A percentile compares a stretch with the other conserved stretches of the same genome.
phyloP scores from a whole-genome alignment of 768 basidiomycete genomes.

The Tricholoma furcatifolium region DNA sequence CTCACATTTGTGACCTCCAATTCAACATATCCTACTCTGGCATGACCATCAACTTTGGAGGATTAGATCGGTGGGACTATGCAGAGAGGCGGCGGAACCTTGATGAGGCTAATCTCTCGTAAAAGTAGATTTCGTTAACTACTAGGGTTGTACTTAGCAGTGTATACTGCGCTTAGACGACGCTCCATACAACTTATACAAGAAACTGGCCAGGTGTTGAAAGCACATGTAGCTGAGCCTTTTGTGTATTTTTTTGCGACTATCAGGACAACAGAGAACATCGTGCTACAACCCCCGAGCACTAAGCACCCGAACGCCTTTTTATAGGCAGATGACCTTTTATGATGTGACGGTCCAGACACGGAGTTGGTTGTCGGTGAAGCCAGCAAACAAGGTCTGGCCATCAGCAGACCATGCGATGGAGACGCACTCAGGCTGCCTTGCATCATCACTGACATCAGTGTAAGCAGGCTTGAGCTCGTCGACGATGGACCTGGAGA shows the following conservation, averaged over 20 bases:
- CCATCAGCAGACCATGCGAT: slow-evolving; percentile 99
- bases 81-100: slow-evolving; percentile 63
- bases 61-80: slow-evolving; percentile 72
- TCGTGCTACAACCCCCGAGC: slow-evolving; percentile 14
- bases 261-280: slow-evolving; percentile 20
- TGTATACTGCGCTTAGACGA: background rate
- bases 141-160: background rate
- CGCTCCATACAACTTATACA: background rate
- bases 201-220: background rate
- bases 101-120: slow-evolving; percentile 39
- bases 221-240: slow-evolving; percentile 18
- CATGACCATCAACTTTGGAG: slow-evolving; percentile 75
- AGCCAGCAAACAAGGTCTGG: slow-evolving; percentile 95
- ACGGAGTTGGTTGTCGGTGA: slow-evolving; percentile 92
- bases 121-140: background rate
- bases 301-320: slow-evolving; percentile 9
- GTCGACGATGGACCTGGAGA: slow-evolving; percentile 87
- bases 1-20: slow-evolving; percentile 73
- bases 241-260: slow-evolving; percentile 29
- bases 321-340: slow-evolving; percentile 25
- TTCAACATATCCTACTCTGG: slow-evolving; percentile 58
- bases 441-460: slow-evolving; percentile 66
- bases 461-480: slow-evolving; percentile 96
- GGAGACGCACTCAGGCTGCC: slow-evolving; percentile 91
- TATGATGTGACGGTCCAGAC: slow-evolving; percentile 84